phyloP scores from a whole-genome alignment of 345 rosid genomes.

The Acer yangbiense region DNA sequence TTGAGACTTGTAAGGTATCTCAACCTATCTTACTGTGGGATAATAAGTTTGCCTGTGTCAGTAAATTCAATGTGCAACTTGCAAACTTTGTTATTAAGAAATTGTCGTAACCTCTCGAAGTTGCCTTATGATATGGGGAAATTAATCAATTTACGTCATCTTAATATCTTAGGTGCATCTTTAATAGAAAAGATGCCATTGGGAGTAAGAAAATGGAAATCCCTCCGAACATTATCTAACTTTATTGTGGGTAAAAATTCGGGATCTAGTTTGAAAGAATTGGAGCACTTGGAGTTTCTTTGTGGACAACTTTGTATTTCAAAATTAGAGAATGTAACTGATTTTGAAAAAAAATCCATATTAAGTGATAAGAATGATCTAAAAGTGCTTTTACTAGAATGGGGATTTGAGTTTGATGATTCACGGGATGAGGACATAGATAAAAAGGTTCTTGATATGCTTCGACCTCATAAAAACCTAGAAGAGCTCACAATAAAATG shows the following conservation, averaged over 20 bases:
- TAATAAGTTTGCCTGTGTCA: background rate
- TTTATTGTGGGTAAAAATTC: background rate
- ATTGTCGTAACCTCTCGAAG: background rate
- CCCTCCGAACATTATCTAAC: background rate
- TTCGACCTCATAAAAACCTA: background rate
- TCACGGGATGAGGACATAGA: background rate
- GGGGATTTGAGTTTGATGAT: background rate
- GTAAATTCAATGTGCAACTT: background rate
- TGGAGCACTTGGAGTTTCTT: background rate
- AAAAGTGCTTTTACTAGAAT: background rate
- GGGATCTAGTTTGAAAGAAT: background rate
- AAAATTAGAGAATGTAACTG: background rate
- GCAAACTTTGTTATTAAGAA: background rate
- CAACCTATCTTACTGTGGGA: background rate
- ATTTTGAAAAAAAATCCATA: background rate
- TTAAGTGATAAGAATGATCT: background rate
- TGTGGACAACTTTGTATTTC: background rate
- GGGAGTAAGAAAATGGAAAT: background rate
- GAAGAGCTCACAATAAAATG: background rate
- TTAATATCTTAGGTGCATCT: background rate
- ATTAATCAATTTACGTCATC: background rate
- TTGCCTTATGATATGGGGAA: background rate
- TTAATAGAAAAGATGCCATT: background rate
- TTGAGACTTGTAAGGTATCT: background rate
- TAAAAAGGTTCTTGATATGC: background rate